Evolutionary conservation across 805 yeast species (phyloP), one percentile per base, ranked within the genome.

Genomic region (Metschnikowia gruessii): DNA sequence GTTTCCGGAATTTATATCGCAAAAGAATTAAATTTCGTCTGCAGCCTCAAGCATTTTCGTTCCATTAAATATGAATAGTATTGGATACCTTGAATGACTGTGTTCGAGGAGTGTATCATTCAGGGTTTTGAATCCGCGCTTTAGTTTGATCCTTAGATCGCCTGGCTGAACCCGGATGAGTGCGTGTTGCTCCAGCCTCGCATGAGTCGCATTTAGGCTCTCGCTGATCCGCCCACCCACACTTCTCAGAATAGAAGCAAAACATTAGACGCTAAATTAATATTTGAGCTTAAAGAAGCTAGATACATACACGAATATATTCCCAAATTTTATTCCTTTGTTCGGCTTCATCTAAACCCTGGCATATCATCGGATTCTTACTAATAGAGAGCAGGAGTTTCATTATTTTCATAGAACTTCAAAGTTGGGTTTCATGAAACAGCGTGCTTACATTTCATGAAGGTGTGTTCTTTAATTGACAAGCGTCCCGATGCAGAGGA

Each of bases 401-500:
- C 29, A 37, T 26, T 37, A 6, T 26, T 37, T 26, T 26, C 26
- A 39, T 39, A 42, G 36, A 36, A 26, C 40, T 28, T 34, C 40
- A 17, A 31, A 22, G 29, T 22, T 39, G 40, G 24, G 28, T 37
- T 37, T 26, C 44, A 45, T 45, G 48, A 36, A 28, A 28, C 10
- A 36, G 10, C 24, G 40, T 36, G n/a, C 8, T 9, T 26, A 11
- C 8, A 10, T 37, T 66, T 72, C 46, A 69, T 70, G 70, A 69
- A 72, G 55, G 76, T 70, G 32, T 65, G 68, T 51, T 64, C 73
- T 42, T 71, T 70, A 48, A 66, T 70, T 31, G 74, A 66, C 40
- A 67, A 56, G 51, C 53, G 54, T 47, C 47, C 53, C n/a, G 37
- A 36, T 26, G 34, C 43, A 24, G 49, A 49, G 39, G 49, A 42